Evolutionary conservation across 2,329 filamentous ascomycete species (phyloP).

Genomic region (Plenodomus tracheiphilus): DNA sequence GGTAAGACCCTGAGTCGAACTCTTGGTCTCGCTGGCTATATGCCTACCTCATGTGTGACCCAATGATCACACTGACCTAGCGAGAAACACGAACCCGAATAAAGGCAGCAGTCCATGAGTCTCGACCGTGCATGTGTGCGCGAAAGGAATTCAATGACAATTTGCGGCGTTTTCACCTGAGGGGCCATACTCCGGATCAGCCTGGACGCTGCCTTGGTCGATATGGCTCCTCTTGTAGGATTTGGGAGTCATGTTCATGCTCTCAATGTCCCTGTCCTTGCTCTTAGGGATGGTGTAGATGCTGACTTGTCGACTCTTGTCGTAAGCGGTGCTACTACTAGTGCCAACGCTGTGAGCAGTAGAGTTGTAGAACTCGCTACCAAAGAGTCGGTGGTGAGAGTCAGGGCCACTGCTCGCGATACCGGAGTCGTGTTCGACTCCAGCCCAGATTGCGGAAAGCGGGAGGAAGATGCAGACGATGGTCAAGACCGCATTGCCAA

Average conservation of each 20-base stretch:
- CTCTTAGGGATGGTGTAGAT: conserved; percentile 18
- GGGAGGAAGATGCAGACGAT: conserved; percentile 66
- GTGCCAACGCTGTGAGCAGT: conserved; percentile 5
- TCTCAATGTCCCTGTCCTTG: conserved; percentile 17
- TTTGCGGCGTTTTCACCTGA: conserved; percentile 14
- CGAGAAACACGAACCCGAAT: too few relatives aligned
- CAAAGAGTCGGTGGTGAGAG: conserved; percentile 32
- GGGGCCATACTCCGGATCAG: conserved; percentile 29
- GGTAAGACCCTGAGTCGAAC: neutral
- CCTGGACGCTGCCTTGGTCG: too few relatives aligned
- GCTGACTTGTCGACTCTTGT: conserved; percentile 24
- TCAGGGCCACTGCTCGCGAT: conserved; percentile 24
- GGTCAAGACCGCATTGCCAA: conserved; percentile 60
- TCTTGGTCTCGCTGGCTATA: too few relatives aligned
- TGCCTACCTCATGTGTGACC: too few relatives aligned
- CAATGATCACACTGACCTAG: too few relatives aligned
- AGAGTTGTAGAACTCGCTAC: conserved; percentile 25
- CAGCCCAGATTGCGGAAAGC: conserved; percentile 68
- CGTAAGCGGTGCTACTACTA: conserved; percentile 8
- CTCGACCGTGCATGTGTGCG: neutral
- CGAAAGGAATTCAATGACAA: conserved; percentile 1
- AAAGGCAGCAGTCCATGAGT: neutral
- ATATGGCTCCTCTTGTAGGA: conserved; percentile 11
- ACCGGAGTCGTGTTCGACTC: conserved; percentile 30
- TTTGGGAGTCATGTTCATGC: conserved; percentile 4